Conservation (phyloP, 192 early-diverging fungal genomes). For the Entomortierella chlamydospora region DNA sequence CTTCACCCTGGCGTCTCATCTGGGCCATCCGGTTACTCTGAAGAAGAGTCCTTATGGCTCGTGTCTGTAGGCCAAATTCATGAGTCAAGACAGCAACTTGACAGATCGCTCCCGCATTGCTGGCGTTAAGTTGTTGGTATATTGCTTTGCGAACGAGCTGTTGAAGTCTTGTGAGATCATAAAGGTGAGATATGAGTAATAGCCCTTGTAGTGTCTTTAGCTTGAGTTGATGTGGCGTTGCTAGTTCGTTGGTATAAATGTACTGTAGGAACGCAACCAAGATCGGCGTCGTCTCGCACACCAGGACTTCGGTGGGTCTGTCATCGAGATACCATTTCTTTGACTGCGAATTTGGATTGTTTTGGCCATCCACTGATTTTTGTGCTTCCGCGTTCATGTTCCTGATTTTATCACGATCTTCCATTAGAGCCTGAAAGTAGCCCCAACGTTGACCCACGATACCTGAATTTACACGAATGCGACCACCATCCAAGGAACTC, state of each 20-base stretch:
- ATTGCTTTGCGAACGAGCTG: conserved; percentile 33
- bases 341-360: not conserved
- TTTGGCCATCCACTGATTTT: not conserved
- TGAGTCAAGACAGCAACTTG: conserved; percentile 39
- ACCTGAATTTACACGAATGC: conserved; percentile 43
- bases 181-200: conserved; percentile 25
- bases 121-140: conserved; percentile 30
- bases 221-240: conserved; percentile 32
- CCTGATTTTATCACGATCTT: conserved; percentile 12
- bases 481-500: conserved; percentile 45
- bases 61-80: conserved; percentile 45
- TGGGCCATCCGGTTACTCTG: conserved; percentile 31
- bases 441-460: conserved; percentile 53
- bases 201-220: conserved; percentile 41
- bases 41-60: conserved; percentile 33
- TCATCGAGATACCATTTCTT: conserved; percentile 29
- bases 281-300: conserved; percentile 38
- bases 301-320: conserved; percentile 3
- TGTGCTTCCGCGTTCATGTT: conserved; percentile 1
- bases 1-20: conserved; percentile 34
- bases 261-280: conserved; percentile 48
- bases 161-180: conserved; percentile 46
- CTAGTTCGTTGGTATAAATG: conserved; percentile 45
- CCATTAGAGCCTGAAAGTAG: conserved; percentile 34
- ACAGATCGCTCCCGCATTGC: conserved; percentile 36